Evolutionary conservation across 805 yeast genomes (phyloP).

Genomic region (Monosporozyma siamensis): DNA sequence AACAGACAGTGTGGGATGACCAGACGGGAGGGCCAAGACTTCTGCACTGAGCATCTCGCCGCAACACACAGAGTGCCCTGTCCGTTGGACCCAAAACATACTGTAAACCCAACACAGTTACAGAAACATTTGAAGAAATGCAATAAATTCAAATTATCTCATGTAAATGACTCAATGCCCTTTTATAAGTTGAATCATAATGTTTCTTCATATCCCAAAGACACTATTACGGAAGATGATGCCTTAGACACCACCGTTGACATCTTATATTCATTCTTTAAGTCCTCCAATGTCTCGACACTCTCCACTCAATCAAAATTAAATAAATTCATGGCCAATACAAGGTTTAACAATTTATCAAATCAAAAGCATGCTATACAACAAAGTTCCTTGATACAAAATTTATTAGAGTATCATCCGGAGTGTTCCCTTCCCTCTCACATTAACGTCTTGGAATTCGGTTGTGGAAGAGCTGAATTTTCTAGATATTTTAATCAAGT

Average conservation of each 20-base stretch:
- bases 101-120: constrained; percentile 54
- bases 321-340: constrained; percentile 23
- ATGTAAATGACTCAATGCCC: constrained; percentile 28
- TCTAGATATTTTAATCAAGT: constrained; percentile 46
- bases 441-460: constrained; percentile 47
- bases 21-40: constrained; percentile 9
- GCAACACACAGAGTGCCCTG: constrained; percentile 42
- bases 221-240: not conserved
- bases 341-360: constrained; percentile 37
- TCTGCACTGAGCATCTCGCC: constrained; percentile 65
- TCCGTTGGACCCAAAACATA: constrained; percentile 68
- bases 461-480: constrained; percentile 85
- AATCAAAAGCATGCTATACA: constrained; percentile 73
- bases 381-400: constrained; percentile 72
- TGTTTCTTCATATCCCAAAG: not conserved
- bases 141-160: constrained; percentile 34
- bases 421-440: too few species aligned
- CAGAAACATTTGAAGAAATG: constrained; percentile 54
- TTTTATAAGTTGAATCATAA: constrained; percentile 49
- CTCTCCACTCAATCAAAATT: constrained; percentile 1
- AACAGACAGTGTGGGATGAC: constrained; percentile 29
- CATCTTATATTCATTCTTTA: not conserved
- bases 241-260: not conserved
- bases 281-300: not conserved
- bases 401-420: constrained; percentile 34